Percentiles rank a stretch among this genome's conserved stretches.
These are phyloP conservation scores for Panicum miliaceum DNA, from an alignment of 176 grass and related monocot species.

Conservation along the genomic window DNA sequence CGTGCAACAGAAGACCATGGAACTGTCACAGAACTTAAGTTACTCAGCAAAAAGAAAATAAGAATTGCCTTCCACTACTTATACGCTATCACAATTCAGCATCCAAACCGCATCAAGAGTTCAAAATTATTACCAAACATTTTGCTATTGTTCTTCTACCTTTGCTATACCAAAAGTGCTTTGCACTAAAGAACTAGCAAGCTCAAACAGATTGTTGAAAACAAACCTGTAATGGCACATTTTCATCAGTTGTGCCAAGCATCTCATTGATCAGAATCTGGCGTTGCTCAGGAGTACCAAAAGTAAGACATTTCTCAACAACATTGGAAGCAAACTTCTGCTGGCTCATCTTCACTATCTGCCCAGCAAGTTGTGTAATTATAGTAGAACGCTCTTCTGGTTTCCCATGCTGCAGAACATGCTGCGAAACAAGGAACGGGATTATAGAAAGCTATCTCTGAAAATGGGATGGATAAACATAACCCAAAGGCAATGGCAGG, in stretches of 20 bases:
- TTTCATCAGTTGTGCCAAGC: conserved; percentile 95
- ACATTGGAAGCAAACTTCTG: conserved; percentile 99
- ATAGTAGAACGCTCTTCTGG: conserved; percentile 81
- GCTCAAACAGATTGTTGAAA: conserved; percentile 11
- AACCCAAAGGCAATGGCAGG: not conserved
- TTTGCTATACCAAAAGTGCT: not conserved
- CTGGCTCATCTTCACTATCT: conserved; percentile 98
- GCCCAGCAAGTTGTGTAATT: conserved; percentile 79
- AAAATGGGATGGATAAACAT: conserved; percentile 10
- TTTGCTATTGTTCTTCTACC: not conserved
- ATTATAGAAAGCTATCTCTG: not conserved
- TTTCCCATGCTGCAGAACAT: conserved; percentile 87
- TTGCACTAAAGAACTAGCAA: conserved; percentile 10
- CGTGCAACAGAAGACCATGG: not conserved
- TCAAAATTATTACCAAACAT: not conserved
- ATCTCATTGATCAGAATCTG: conserved; percentile 95
- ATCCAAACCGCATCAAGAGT: not conserved
- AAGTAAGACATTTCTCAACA: conserved; percentile 92
- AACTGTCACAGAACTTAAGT: not conserved
- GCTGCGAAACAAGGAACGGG: conserved; percentile 55
- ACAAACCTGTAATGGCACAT: conserved; percentile 91
- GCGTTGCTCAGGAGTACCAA: conserved; percentile 70
- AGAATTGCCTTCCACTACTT: not conserved
- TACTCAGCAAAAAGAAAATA: not conserved
- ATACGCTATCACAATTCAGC: conserved; percentile 5